Evolutionary conservation across 352 stramenopile genomes (phyloP), one percentile per base, ranked within the genome.

Genomic region (Phytophthora vignae): DNA sequence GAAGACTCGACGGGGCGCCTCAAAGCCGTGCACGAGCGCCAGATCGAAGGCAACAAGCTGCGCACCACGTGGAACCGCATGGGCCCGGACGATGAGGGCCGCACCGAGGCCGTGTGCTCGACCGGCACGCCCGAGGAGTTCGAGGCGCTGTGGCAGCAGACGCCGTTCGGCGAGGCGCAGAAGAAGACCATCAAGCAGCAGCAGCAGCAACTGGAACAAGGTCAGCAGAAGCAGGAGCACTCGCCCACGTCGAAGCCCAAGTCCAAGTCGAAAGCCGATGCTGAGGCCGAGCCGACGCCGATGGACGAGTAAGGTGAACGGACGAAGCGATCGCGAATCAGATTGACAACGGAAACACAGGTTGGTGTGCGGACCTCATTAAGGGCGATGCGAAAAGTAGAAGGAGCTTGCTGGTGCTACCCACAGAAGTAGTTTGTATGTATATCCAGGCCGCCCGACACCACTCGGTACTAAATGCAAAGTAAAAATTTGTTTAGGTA

Each of bases 1-100:
- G 78, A 85, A 71, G 75, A 85, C 66, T 83, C 74, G 59, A 81
- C 69, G 12, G 78, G 78, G 0, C 78, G 78, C 9, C 69, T 85
- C 38, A 85, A 85, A 74, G 78, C 78, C 49, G 55, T 79, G 10
- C 78, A 85, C 68, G 74, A 79, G 55, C 78, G 78, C 42, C 48
- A 81, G 52, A 74, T 85, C 44, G 67, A 76, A 29, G 72, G 56
- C 60, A 72, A 81, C 56, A 77, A 72, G 42, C 36, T 85, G 21
- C 66, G 69, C 33, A 58, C 69, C 38, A 69, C 71, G 57, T 85
- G 78, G 78, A 71, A 76, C 62, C 72, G 73, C 36, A 40, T 60
- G 42, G 42, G 64, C 62, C 62, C 71, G 53, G 54, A 74, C 19
- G 78, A 83, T 67, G 64, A 77, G 42, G 78, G 74, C 38, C 48